Evolutionary conservation across 208 protist genomes (phyloP).

Genomic region (Spongospora subterranea): DNA sequence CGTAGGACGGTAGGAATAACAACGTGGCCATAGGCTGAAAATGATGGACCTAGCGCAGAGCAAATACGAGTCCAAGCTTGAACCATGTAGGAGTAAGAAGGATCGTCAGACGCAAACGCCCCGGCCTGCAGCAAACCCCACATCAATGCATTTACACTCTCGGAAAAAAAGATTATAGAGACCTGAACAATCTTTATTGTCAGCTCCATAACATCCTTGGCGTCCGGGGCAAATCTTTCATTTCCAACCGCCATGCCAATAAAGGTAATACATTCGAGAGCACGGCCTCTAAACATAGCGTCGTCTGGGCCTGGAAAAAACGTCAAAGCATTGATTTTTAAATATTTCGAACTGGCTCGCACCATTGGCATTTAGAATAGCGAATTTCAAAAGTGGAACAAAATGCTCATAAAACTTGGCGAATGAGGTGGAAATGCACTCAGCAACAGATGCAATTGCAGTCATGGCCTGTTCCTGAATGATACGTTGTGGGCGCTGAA

Average conservation of each 20-base stretch:
- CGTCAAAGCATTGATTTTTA: no score
- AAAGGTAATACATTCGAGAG: constrained; percentile 84
- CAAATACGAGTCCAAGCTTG: constrained; percentile 79
- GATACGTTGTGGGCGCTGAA: background rate
- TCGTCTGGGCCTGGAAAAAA: constrained; percentile 47
- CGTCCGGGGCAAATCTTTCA: constrained; percentile 78
- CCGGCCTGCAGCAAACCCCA: no score
- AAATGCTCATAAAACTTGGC: constrained; percentile 79
- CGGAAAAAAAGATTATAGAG: background rate
- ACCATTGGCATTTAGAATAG: constrained; percentile 69
- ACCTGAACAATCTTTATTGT: constrained; percentile 68
- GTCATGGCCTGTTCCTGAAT: constrained; percentile 76
- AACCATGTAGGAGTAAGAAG: constrained; percentile 78
- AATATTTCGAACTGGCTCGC: constrained; percentile 59
- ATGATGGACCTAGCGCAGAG: constrained; percentile 79
- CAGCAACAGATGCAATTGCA: constrained; percentile 80
- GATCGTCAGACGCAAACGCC: constrained; percentile 77
- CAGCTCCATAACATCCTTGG: constrained; percentile 78
- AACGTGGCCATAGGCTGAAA: constrained; percentile 77
- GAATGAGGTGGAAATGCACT: constrained; percentile 75
- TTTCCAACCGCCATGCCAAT: constrained; percentile 84
- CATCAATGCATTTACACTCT: background rate
- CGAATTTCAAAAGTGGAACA: constrained; percentile 80
- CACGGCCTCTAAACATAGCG: constrained; percentile 78
- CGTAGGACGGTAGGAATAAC: constrained; percentile 77